Evolutionary conservation across 441 rosid genomes (phyloP).

Genomic region (Metrosideros polymorpha): DNA sequence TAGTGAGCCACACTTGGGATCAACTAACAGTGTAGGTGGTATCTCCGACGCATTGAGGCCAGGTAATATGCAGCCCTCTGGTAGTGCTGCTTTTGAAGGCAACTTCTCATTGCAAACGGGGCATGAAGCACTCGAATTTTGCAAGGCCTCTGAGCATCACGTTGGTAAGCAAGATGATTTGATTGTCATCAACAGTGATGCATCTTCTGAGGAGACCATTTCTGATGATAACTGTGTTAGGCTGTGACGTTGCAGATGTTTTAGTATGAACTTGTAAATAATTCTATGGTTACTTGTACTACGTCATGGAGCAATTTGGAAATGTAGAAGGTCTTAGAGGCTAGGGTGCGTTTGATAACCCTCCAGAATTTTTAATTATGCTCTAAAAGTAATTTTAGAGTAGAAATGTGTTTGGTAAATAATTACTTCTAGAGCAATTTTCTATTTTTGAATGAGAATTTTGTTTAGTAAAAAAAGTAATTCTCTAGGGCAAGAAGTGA

Average conservation of each 20-base stretch:
- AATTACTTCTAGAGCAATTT: too few species aligned
- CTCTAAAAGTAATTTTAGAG: too few species aligned
- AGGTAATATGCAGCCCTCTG: neutral
- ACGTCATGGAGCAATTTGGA: neutral
- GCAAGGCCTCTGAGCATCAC: neutral
- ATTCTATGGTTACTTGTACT: neutral
- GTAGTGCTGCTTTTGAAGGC: neutral
- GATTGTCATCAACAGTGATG: slow-evolving; percentile 26
- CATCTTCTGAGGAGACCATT: slow-evolving; percentile 49
- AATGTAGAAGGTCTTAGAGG: neutral
- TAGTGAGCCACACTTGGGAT: neutral
- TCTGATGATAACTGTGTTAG: slow-evolving; percentile 25
- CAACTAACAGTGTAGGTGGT: neutral
- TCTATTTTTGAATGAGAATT: too few species aligned
- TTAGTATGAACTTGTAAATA: neutral
- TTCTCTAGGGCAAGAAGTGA: too few species aligned
- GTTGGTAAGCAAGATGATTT: slow-evolving; percentile 12
- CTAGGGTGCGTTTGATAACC: too few species aligned
- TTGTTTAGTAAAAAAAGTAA: too few species aligned
- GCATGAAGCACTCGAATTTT: neutral
- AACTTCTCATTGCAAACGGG: neutral
- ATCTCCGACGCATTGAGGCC: neutral
- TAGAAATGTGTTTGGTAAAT: too few species aligned
- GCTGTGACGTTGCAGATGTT: neutral
- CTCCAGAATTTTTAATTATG: too few species aligned